Evolutionary conservation across 2,329 filamentous ascomycete species (phyloP), one percentile per base, ranked within the genome.

Genomic region (Penicillium sp.): DNA sequence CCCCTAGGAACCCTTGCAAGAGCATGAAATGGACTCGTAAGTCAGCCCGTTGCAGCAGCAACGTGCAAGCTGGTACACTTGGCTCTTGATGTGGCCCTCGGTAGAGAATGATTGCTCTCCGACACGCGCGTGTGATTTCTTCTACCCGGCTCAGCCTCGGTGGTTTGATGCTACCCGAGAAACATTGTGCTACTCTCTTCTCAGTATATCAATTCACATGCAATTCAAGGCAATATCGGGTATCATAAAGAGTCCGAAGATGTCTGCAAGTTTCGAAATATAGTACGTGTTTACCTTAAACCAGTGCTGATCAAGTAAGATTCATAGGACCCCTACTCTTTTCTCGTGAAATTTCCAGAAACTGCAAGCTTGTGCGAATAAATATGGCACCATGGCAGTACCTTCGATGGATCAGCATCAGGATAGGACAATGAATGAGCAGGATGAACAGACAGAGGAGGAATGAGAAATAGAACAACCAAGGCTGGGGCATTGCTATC

Each of bases 351-450:
- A 44, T 25, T 42, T 45, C 42, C 18, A 45, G 8, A 13, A 45
- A 49, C 24, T 49, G 47, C 25, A 44, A 42, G 10, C 37, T 33
- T 13, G 47, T 28, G 27, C 42, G 42, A 2, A 49, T 28, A 12
- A 44, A 49, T 32, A 49, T 35, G 1, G 38, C 12, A n/a, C 43
- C 43, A n/a, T 45, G 43, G 31, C 44, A 42, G 18, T 45, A 45
- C 12, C 47, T 49, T 18, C 6, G 3, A 18, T 27, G 6, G 4
- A 15, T 49, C 6, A 45, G 42, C 23, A 10, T 18, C 13, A 6
- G 15, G 6, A 13, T 3, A 10, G 6, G 13, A 7, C 10, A 8
- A n/a, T 25, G 6, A 39, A 39, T n/a, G 12, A 39, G n/a, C 15
- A 18, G 32, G 32, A 7, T 7, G 6, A 7, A 10, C 32, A 10